These are phyloP conservation scores for Plectosphaerella plurivora DNA, from an alignment of 2,329 filamentous ascomycete species.

Conservation along the genomic window DNA sequence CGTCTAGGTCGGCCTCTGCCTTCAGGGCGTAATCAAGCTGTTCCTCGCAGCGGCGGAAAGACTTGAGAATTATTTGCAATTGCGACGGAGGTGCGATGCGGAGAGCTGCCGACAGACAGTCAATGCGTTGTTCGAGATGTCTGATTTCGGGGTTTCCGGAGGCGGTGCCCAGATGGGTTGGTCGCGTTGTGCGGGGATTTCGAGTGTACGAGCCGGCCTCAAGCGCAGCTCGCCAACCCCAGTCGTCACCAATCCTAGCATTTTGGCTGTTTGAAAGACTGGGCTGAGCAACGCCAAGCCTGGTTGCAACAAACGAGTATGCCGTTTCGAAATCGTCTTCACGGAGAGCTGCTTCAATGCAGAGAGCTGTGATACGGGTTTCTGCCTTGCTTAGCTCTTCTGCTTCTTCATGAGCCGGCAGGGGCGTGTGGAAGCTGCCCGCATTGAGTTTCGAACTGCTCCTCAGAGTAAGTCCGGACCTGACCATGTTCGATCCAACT, in stretches of 20 bases:
- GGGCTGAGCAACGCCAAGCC: conserved; percentile 41
- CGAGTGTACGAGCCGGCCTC: conserved; percentile 71
- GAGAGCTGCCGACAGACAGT: conserved; percentile 71
- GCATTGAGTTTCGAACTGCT: conserved; percentile 19
- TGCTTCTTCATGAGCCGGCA: conserved; percentile 18
- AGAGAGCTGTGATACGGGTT: conserved; percentile 72
- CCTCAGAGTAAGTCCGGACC: conserved; percentile 45
- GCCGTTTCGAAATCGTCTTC: conserved; percentile 84
- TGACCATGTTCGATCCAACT: conserved; percentile 63
- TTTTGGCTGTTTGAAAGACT: conserved; percentile 15
- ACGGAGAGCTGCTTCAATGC: conserved; percentile 68
- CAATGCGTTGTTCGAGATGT: conserved; percentile 75
- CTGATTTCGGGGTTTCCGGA: conserved; percentile 60
- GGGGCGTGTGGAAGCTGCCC: conserved; percentile 1
- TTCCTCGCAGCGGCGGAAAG: conserved; percentile 73
- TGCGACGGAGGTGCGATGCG: conserved; percentile 66
- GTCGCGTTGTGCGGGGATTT: conserved; percentile 45
- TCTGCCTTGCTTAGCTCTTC: conserved; percentile 37
- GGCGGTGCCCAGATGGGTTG: conserved; percentile 56
- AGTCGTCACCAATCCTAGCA: conserved; percentile 45
- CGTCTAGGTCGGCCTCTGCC: conserved; percentile 63
- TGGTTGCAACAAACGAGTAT: conserved; percentile 76
- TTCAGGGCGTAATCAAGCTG: conserved; percentile 65
- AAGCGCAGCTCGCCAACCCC: conserved; percentile 75
- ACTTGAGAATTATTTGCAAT: conserved; percentile 69